Evolutionary conservation across 768 basidiomycete species (phyloP).

Genomic region (Phlebiopsis gigantea): DNA sequence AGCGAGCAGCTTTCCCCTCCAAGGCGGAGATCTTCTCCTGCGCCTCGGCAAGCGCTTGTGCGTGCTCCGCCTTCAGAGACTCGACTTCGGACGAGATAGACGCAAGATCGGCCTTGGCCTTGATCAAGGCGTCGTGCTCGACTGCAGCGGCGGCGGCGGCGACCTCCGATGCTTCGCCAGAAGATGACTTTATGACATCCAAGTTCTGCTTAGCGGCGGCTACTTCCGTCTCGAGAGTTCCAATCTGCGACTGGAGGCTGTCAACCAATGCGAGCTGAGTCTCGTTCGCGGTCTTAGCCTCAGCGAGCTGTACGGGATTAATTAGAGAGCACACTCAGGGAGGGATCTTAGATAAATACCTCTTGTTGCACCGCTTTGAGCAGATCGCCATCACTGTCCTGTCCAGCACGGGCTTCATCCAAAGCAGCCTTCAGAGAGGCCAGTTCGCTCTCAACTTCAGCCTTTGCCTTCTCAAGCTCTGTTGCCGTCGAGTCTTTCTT

Average conservation of each 20-base stretch:
- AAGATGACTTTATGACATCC: slow-evolving; percentile 41
- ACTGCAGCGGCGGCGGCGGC: slow-evolving; percentile 47
- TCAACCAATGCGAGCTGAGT: slow-evolving; percentile 43
- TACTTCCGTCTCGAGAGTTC: slow-evolving; percentile 46
- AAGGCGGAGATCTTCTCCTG: slow-evolving; percentile 40
- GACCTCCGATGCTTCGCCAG: slow-evolving; percentile 37
- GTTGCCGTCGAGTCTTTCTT: slow-evolving; percentile 39
- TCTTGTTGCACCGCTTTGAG: slow-evolving; percentile 42
- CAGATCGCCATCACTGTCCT: slow-evolving; percentile 23
- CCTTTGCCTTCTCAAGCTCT: slow-evolving; percentile 46
- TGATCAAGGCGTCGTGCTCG: slow-evolving; percentile 59
- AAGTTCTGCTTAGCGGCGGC: slow-evolving; percentile 46
- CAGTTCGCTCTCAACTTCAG: slow-evolving; percentile 44
- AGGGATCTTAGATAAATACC: slow-evolving; percentile 34
- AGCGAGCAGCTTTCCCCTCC: slow-evolving; percentile 40
- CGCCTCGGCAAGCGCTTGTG: slow-evolving; percentile 42
- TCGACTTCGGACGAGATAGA: slow-evolving; percentile 48
- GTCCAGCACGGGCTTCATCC: slow-evolving; percentile 28
- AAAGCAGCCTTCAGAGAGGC: slow-evolving; percentile 37
- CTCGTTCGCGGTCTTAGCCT: slow-evolving; percentile 34
- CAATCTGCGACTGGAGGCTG: slow-evolving; percentile 44
- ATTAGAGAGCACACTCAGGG: not conserved
- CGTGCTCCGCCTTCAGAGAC: slow-evolving; percentile 45
- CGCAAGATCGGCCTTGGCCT: slow-evolving; percentile 58
- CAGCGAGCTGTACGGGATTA: slow-evolving; percentile 40